phyloP scores from a whole-genome alignment of 1,284 basidiomycete genomes.

The Cerioporus squamosus region DNA sequence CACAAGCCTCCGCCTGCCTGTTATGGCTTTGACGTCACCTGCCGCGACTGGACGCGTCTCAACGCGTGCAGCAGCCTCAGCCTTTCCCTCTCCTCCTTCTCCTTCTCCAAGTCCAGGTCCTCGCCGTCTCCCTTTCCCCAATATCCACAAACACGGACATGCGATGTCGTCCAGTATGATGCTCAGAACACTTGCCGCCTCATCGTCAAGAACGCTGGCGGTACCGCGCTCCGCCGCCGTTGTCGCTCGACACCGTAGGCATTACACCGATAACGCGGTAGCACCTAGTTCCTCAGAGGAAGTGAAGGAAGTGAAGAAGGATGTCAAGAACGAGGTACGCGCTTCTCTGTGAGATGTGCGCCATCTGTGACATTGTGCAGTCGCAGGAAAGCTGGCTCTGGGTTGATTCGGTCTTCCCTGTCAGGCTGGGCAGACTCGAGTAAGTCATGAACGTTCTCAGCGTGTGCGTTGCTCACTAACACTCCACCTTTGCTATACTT shows the following conservation, averaged over 20 bases:
- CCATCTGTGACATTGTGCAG: constrained; percentile 9
- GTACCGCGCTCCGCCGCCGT: neutral
- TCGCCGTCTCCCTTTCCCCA: neutral
- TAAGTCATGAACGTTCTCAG: constrained; percentile 36
- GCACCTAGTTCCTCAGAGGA: neutral
- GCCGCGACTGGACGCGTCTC: constrained; percentile 10
- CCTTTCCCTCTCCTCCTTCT: neutral
- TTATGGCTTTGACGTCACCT: constrained; percentile 23
- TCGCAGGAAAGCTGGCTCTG: constrained; percentile 50
- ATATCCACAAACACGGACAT: neutral
- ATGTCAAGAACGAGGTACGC: constrained; percentile 5
- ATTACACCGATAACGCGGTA: constrained; percentile 8
- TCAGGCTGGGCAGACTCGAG: constrained; percentile 56
- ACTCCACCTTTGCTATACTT: constrained; percentile 5
- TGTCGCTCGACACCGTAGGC: constrained; percentile 2
- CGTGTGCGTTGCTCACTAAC: neutral
- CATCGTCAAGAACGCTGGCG: constrained; percentile 5
- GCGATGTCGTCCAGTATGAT: constrained; percentile 4
- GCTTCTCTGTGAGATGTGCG: too few species aligned
- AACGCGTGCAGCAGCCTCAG: neutral
- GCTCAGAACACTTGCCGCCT: constrained; percentile 5
- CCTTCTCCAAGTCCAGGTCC: neutral
- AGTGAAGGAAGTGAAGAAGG: neutral
- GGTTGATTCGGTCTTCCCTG: constrained; percentile 62
- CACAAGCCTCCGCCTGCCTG: constrained; percentile 27